Evolutionary conservation across 169 alveolate genomes (phyloP).

Genomic region (Cryptosporidium muris): DNA sequence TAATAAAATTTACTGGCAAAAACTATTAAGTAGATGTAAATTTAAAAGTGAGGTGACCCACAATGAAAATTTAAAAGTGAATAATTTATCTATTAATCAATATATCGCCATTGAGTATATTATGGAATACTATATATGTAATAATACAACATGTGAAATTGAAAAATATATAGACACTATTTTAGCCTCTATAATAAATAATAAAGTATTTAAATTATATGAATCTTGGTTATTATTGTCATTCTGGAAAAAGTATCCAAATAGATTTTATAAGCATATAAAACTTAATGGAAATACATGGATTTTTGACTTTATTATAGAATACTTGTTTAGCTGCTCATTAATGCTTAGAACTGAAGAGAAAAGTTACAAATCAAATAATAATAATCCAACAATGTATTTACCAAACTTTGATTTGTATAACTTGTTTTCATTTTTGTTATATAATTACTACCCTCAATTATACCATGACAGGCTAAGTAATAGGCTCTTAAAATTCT

Average conservation of each 20-base stretch:
- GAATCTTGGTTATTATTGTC: conserved; percentile 43
- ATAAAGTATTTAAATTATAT: conserved; percentile 4
- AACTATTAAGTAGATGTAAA: conserved; percentile 12
- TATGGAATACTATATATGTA: conserved; percentile 48
- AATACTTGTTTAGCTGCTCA: conserved; percentile 30
- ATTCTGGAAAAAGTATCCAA: conserved; percentile 66
- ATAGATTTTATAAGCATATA: conserved; percentile 35
- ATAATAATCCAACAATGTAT: not conserved
- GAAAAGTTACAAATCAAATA: not conserved
- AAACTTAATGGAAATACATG: conserved; percentile 28
- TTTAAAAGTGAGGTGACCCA: not conserved
- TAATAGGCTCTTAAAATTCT: conserved; percentile 16
- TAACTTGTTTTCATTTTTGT: conserved; percentile 41
- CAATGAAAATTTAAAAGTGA: conserved; percentile 12
- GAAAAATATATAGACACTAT: conserved; percentile 43
- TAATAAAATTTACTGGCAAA: conserved; percentile 39
- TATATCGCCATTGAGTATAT: conserved; percentile 42
- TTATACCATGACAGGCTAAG: conserved; percentile 67
- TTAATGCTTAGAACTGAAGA: conserved; percentile 19
- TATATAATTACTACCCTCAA: conserved; percentile 60
- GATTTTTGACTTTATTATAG: conserved; percentile 32
- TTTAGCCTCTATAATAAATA: conserved; percentile 4
- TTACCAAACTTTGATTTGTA: conserved; percentile 42
- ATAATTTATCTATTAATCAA: conserved; percentile 27
- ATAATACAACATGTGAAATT: conserved; percentile 31